phyloP scores from a whole-genome alignment of 2,329 filamentous ascomycete species.

The Ceratocystis diversiconidia region DNA sequence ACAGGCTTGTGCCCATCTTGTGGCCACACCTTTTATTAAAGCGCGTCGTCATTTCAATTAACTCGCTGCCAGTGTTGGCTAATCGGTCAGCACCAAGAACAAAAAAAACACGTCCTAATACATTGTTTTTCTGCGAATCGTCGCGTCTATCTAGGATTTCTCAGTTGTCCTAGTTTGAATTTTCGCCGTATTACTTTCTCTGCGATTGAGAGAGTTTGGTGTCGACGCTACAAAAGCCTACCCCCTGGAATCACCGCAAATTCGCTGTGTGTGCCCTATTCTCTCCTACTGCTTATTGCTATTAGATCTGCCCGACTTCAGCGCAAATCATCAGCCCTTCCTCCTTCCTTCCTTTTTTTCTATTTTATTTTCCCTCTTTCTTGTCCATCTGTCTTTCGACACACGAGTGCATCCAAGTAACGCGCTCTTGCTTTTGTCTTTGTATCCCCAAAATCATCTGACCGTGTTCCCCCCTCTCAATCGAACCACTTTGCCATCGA shows the following conservation, averaged over 20 bases:
- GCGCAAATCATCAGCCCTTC: neutral
- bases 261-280: conserved; percentile 1
- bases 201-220: neutral
- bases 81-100: neutral
- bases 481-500: neutral
- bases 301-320: neutral
- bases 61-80: neutral
- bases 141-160: neutral
- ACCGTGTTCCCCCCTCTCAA: neutral
- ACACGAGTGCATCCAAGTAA: neutral
- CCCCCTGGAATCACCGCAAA: neutral
- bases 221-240: neutral
- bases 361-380: neutral
- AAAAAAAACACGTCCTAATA: neutral
- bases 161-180: neutral
- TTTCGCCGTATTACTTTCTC: neutral
- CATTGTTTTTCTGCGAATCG: neutral
- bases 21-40: neutral
- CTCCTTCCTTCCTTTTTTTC: neutral
- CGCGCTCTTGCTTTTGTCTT: neutral
- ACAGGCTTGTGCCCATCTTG: neutral
- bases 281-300: neutral
- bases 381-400: neutral
- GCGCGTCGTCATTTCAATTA: neutral
- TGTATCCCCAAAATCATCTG: neutral